Conservation (phyloP, 768 basidiomycete species). For the Termitomyces sp. region DNA sequence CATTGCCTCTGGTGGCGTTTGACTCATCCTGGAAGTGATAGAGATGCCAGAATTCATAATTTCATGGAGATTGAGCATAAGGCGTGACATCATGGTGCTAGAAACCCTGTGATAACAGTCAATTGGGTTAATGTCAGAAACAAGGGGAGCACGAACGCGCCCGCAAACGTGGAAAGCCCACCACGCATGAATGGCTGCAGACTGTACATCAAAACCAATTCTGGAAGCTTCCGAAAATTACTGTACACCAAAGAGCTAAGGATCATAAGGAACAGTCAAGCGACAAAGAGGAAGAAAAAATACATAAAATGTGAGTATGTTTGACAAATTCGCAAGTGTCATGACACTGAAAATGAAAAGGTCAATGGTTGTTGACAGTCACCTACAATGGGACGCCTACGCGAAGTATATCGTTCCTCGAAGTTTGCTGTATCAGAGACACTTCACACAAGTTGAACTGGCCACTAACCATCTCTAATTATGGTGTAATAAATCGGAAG, state of each 20-base stretch:
- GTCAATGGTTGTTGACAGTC: neutral
- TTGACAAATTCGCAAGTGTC: neutral
- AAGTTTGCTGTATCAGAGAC: neutral
- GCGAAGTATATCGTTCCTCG: neutral
- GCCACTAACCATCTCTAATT: neutral
- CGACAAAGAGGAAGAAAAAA: neutral
- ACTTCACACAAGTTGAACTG: neutral
- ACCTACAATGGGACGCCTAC: neutral
- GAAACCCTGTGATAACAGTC: neutral
- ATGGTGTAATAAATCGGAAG: neutral
- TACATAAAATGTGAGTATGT: neutral
- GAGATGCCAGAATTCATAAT: neutral
- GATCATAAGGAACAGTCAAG: neutral
- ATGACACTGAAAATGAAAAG: neutral
- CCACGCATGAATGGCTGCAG: neutral
- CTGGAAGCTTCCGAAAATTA: neutral
- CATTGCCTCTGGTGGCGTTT: neutral
- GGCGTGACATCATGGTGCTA: neutral
- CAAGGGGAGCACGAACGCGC: neutral
- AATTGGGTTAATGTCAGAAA: neutral
- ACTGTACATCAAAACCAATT: neutral
- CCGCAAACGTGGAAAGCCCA: neutral
- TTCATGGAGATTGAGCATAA: neutral
- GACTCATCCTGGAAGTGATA: neutral
- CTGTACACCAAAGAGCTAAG: neutral